Evolutionary conservation across 768 basidiomycete genomes (phyloP), one percentile per base, ranked within the genome.

Genomic region (Amylocystis lapponica): DNA sequence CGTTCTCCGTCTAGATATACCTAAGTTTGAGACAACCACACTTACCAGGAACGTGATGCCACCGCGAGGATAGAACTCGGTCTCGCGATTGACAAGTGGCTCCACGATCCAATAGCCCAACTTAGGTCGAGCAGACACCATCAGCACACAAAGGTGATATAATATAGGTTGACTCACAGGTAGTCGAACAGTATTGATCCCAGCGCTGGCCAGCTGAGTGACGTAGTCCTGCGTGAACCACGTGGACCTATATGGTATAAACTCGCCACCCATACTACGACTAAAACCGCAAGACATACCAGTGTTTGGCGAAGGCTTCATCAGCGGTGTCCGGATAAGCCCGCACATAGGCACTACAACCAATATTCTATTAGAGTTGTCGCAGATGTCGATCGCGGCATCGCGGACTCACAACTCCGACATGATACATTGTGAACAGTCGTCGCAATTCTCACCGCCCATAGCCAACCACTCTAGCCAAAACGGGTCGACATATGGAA

Each of bases 41-140:
- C 74, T 39, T 47, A 86, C 86, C 27, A 90, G 69, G 38, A 80
- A 74, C 3, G 53, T 42, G 26, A 90, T 69, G 22, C 87, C 87
- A 16, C 87, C 87, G 27, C 76, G 72, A 12, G 85, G 81, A 56
- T 72, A 89, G 35, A 68, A 73, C 56, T 89, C 87, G 2, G 63
- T 66, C 1, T 53, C 51, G 4, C 79, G 71, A 56, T 88, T 56
- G 0, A 89, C 86, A 7, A 90, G 65, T 3, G 68, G 70, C 56
- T 90, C 87, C 7, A 90, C 66, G 36, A 89, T 79, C 87, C 87
- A 90, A 57, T 83, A 90, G 0, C 87, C 86, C 30, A 89, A 75
- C 85, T 87, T 30, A 3, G 30, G 1, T 14, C 20, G n/a, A n/a
- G n/a, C n/a, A n/a, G 12, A 21, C 9, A 9, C 14, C 36, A 25